Evolutionary conservation across 2,329 filamentous ascomycete species (phyloP), one percentile per base, ranked within the genome.

Genomic region (Calonectria crousiana): DNA sequence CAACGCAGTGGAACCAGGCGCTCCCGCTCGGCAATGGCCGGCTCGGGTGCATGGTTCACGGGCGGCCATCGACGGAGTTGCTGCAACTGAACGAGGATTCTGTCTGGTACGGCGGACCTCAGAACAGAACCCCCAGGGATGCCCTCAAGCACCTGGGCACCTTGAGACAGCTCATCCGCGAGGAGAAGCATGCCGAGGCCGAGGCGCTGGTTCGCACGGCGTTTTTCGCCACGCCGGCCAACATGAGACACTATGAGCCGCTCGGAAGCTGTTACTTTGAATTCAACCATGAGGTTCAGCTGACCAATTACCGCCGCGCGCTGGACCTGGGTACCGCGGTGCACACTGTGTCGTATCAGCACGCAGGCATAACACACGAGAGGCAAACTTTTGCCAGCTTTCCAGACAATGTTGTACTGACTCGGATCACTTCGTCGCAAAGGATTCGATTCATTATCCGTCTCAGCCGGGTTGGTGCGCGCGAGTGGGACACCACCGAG

Each of bases 1-100:
- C 81, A 69, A 74, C 73, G 8, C 71, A 75, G 20, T 82, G 80
- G 79, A 56, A 76, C 44, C 76, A 82, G 67, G 86, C 88, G 18
- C 81, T 89, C 0, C 88, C 88, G 1, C 84, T 90, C 69, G 88
- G 88, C 3, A 90, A 90, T 76, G 88, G 88, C 14, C 84, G 88
- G 23, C 71, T 84, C 1, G 83, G 81, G 6, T 81, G 78, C 4
- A 88, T 88, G 84, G 76, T 89, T 32, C 85, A 86, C 74, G 88
- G 88, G 16, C 84, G 85, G 16, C 79, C 83, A 16, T 83, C 83
- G 1, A 87, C 88, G 62, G 82, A 86, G 49, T 77, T 88, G 5
- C 80, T 84, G 34, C 77, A 78, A 18, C 80, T 89, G 18, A 89
- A 89, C 58, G 88, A 89, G 76, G 86, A 89, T 71, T 87, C 87